These are phyloP conservation scores for Usnea hakonensis DNA, from an alignment of 495 filamentous ascomycete species.

Conservation along the genomic window DNA sequence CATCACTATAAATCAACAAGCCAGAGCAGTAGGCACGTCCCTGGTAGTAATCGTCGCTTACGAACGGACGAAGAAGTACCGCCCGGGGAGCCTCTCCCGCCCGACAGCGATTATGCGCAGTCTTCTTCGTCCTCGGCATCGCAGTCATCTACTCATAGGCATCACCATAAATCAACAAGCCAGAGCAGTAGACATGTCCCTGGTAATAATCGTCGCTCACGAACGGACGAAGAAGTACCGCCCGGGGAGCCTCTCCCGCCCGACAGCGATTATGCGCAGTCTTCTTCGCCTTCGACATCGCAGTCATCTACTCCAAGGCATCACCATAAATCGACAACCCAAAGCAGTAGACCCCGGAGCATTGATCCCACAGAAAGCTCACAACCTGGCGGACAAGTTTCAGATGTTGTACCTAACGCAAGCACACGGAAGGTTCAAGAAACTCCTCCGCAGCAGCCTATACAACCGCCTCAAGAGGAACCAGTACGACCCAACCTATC, in stretches of 20 bases:
- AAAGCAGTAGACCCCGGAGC: not conserved
- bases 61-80: not conserved
- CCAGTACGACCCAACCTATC: slow-evolving; percentile 29
- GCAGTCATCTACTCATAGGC: not conserved
- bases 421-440: not conserved
- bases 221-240: not conserved
- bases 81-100: not conserved
- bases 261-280: not conserved
- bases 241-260: not conserved
- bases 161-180: not conserved
- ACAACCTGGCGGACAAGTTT: not conserved
- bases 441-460: slow-evolving; percentile 13
- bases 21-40: not conserved
- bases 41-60: not conserved
- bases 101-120: not conserved
- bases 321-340: not conserved
- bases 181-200: not conserved
- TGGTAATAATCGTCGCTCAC: not conserved
- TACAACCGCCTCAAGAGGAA: slow-evolving; percentile 27
- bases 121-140: not conserved
- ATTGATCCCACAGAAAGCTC: too few species aligned
- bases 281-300: not conserved
- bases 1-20: not conserved
- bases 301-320: not conserved
- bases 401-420: not conserved